These are phyloP conservation scores for Calycina herbarum DNA, from an alignment of 2,329 filamentous ascomycete genomes.

Conservation along the genomic window DNA sequence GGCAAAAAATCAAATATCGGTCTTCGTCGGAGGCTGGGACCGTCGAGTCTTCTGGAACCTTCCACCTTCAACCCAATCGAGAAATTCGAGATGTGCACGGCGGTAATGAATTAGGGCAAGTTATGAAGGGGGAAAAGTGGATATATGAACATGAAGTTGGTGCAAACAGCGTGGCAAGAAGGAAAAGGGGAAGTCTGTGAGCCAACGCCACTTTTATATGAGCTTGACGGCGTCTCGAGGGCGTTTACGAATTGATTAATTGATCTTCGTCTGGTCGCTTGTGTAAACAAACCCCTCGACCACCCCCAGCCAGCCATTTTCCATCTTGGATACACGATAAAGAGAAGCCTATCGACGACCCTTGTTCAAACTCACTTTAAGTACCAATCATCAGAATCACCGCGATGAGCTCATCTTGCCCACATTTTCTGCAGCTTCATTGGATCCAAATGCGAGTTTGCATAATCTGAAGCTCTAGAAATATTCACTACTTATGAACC, in stretches of 20 bases:
- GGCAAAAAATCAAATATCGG: constrained; percentile 1
- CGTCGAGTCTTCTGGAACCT: constrained; percentile 12
- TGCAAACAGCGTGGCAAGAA: background rate
- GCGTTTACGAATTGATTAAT: background rate
- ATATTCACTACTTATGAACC: no score
- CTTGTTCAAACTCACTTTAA: constrained; percentile 6
- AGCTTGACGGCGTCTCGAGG: background rate
- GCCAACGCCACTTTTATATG: constrained; percentile 1
- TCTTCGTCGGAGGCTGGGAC: constrained; percentile 1
- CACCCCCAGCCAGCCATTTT: background rate
- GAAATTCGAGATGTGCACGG: background rate
- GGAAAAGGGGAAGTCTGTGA: background rate
- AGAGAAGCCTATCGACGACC: constrained; percentile 14
- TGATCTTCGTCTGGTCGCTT: background rate
- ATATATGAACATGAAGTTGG: background rate
- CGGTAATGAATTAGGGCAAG: background rate
- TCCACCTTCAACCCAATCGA: constrained; percentile 6
- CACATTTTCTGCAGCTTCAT: background rate
- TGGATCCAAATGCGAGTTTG: background rate
- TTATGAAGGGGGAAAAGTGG: constrained; percentile 2
- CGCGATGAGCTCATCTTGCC: constrained; percentile 5
- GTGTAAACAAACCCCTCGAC: constrained; percentile 1
- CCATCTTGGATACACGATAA: constrained; percentile 6
- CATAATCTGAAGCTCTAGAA: background rate
- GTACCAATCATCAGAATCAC: constrained; percentile 8